Evolutionary conservation across 441 rosid species (phyloP), one percentile per base, ranked within the genome.

Genomic region (Eutrema salsugineum): DNA sequence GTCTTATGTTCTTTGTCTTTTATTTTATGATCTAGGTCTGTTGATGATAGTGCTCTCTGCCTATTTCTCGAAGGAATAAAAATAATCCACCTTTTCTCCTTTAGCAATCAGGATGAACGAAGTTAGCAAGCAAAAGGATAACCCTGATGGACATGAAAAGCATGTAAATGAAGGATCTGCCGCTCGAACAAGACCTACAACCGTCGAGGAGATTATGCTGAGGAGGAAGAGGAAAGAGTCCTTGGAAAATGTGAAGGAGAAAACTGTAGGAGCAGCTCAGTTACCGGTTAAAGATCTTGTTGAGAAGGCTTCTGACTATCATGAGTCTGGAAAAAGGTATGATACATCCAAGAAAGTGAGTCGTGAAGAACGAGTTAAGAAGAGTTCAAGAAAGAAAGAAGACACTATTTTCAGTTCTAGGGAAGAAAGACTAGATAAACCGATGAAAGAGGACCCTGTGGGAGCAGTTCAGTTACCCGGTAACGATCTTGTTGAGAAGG

Each of bases 131-230:
- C 79, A 56, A 42, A 85, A 71, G 44, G 94, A 73, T 30, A 90
- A 77, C 32, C 47, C 73, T 77, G 84, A 47, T 75, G 81, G 65
- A 63, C 71, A 71, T 75, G 72, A 66, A 43, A 78, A 61, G 58
- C 47, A 46, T 42, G 47, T 64, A 22, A 46, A 78, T 68, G 88
- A 83, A 54, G 91, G 88, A 64, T 85, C 91, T 70, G 84, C 97
- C 76, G 99, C 99, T 53, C 86, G 98, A 36, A 92, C 97, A 36
- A 89, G 99, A 81, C 99, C 98, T 55, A 81, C 85, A 75, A 85
- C 91, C 71, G 80, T 82, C 62, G 95, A 89, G 59, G 98, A 91
- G 81, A 91, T 92, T 73, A 87, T 89, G 96, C 71, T 64, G 16
- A 87, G 78, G 68, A 89, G 98, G 83, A 83, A 83, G 77, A 79